Evolutionary conservation across 768 basidiomycete genomes (phyloP), one percentile per base, ranked within the genome.

Genomic region (Podaxis carcinomalis): DNA sequence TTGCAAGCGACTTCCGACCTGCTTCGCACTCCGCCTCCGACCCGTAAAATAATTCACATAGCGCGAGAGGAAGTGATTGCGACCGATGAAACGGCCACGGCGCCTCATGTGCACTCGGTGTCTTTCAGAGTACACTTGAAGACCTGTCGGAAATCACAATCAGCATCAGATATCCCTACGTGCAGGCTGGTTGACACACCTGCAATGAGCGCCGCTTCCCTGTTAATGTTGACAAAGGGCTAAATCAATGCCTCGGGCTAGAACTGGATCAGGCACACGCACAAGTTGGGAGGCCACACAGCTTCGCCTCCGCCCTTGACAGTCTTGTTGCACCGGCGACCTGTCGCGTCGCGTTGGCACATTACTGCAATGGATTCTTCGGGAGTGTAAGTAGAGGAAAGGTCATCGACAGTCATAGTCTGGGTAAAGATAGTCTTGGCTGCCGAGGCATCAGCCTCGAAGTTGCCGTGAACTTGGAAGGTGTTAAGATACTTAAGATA

Each of bases 21-120:
- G 89, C 70, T 90, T 90, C 10, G 89, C 82, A 7, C 86, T 86
- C 65, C 89, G 80, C 63, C 77, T 75, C 69, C 86, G 84, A 9
- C 88, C 86, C 1, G 89, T 91, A 47, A 75, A 76, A 36, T 76
- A 76, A 68, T 78, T 83, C 66, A 92, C 90, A 69, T 87, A 85
- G 62, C 90, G 86, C 58, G 89, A 88, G 62, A 90, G 86, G 74
- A 89, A 91, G 46, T 85, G 81, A 72, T 91, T 92, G 58, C 89
- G 81, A 80, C 87, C 84, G 44, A 90, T 89, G 69, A 86, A 90
- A 57, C 89, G 83, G 11, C 86, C 87, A 13, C 89, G 79, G 32
- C 82, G 78, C 61, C 83, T 78, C 55, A 84, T 84, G 66, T 85
- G 82, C 66, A 85, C 78, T 39, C 83, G 82, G 64, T 87, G 83